These are phyloP conservation scores for Elongisporangium anandrum DNA, from an alignment of 352 stramenopile genomes.

Conservation along the genomic window DNA sequence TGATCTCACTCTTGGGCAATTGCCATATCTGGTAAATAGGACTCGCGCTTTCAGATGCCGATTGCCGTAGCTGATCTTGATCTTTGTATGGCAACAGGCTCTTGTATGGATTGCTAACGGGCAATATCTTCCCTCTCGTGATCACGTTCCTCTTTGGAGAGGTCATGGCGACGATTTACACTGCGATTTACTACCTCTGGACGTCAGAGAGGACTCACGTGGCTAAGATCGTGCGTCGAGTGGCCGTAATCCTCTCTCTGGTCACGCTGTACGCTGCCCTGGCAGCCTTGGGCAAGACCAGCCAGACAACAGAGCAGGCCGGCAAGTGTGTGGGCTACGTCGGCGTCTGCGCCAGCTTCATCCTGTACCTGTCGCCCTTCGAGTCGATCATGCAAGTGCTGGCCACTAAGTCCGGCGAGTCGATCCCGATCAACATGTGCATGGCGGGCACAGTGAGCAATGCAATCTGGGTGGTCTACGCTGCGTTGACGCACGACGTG, in stretches of 20 bases:
- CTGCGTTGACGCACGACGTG: conserved; percentile 14
- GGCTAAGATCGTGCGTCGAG: conserved; percentile 9
- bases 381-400: conserved; percentile 31
- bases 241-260: conserved; percentile 15
- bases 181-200: conserved; percentile 25
- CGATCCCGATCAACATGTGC: conserved; percentile 31
- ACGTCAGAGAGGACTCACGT: conserved; percentile 5
- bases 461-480: conserved; percentile 25
- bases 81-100: conserved; percentile 5
- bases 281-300: conserved; percentile 16
- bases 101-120: conserved; percentile 22
- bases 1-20: conserved; percentile 13
- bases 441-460: conserved; percentile 28
- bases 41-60: too few species aligned
- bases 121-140: conserved; percentile 34
- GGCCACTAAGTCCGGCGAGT: conserved; percentile 25
- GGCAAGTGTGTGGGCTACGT: conserved; percentile 28
- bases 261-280: conserved; percentile 21
- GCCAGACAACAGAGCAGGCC: conserved; percentile 16
- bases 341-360: conserved; percentile 21
- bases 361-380: conserved; percentile 37
- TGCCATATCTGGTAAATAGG: conserved; percentile 9
- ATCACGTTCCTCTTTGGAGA: conserved; percentile 32
- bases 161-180: conserved; percentile 19
- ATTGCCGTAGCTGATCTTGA: too few species aligned